These are phyloP conservation scores for Spergularia marina DNA, from an alignment of 148 eudicot species.

Conservation along the genomic window DNA sequence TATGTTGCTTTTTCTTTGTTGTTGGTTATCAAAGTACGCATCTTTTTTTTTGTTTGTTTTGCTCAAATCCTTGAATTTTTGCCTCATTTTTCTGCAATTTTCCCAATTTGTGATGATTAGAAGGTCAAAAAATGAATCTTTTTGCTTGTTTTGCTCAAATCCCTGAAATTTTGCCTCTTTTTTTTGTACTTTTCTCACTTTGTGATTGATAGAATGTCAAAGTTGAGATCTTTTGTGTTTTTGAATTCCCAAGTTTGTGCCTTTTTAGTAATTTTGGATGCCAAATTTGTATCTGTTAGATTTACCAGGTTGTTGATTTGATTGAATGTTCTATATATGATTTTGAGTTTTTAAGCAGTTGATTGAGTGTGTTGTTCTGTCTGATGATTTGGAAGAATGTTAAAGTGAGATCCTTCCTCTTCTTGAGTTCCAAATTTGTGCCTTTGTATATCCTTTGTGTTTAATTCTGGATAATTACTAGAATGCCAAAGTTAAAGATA, in stretches of 20 bases:
- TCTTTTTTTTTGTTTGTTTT: neutral
- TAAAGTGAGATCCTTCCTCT: neutral
- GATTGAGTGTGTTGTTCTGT: too few species aligned
- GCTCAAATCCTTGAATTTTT: neutral
- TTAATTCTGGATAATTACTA: too few species aligned
- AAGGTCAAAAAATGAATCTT: neutral
- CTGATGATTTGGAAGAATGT: neutral
- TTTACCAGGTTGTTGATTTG: neutral
- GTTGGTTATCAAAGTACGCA: neutral
- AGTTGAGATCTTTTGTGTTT: neutral
- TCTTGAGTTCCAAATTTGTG: neutral
- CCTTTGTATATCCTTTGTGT: neutral
- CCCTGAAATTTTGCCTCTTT: too few species aligned
- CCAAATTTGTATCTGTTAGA: neutral
- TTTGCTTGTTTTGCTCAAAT: neutral
- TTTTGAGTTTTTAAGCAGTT: too few species aligned
- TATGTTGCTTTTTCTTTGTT: constrained; percentile 28
- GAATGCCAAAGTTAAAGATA: too few species aligned
- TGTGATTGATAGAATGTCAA: neutral
- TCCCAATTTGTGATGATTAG: neutral
- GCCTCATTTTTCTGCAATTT: too few species aligned
- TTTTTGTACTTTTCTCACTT: neutral
- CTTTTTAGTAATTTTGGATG: constrained; percentile 9
- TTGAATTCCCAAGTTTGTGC: neutral
- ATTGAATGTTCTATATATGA: neutral